Conservation (phyloP, 805 yeast species). For the Saccharomycopsis javanensis region DNA sequence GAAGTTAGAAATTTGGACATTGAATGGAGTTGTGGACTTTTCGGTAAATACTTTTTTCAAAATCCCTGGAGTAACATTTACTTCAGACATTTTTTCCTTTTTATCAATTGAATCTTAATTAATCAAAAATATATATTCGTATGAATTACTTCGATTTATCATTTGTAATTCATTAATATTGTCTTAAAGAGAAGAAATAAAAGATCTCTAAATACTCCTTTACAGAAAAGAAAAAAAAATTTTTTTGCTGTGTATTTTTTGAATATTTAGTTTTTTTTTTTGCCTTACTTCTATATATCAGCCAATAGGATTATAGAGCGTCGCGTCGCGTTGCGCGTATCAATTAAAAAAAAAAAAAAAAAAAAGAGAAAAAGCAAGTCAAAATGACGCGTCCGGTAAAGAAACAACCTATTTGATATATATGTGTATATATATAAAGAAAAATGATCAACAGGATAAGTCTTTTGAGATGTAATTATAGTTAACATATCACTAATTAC, state of each 20-base stretch:
- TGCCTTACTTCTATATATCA: background rate
- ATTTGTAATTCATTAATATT: background rate
- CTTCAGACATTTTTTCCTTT: background rate
- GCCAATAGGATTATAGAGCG: background rate
- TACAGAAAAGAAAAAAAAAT: too few species aligned
- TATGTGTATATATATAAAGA: too few species aligned
- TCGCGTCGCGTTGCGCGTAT: background rate
- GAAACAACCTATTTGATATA: too few species aligned
- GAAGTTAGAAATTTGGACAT: constrained; percentile 30
- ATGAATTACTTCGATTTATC: too few species aligned
- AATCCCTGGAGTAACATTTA: constrained; percentile 9
- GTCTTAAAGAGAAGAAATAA: background rate
- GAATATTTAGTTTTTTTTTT: background rate
- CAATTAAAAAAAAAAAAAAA: background rate
- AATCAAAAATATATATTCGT: background rate
- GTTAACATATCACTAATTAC: too few species aligned
- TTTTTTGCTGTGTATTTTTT: too few species aligned
- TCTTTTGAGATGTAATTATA: too few species aligned
- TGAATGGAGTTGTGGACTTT: constrained; percentile 17
- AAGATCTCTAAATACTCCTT: background rate
- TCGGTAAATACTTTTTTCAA: constrained; percentile 4
- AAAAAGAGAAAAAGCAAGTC: too few species aligned
- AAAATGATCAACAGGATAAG: too few species aligned
- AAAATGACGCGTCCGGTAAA: background rate
- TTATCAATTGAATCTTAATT: background rate